Evolutionary conservation across 2,329 filamentous ascomycete genomes (phyloP).

Genomic region (Fusarium stilboides): DNA sequence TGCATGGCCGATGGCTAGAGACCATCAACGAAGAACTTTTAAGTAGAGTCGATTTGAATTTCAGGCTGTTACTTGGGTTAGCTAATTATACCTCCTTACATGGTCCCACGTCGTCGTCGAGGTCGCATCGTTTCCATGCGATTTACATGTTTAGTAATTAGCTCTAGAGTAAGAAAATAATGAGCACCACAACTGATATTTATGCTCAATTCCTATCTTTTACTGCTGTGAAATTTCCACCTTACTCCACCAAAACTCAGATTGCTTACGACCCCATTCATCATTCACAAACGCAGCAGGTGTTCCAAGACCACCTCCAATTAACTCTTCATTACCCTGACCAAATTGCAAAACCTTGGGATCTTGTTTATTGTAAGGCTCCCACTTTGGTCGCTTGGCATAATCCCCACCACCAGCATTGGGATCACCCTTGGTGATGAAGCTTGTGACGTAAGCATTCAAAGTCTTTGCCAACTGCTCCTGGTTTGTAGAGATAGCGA

Average conservation of each 20-base stretch:
- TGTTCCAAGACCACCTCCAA: conserved; percentile 58
- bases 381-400: conserved; percentile 54
- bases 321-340: conserved; percentile 62
- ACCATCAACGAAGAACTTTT: too few relatives aligned
- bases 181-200: neutral
- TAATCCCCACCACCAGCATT: conserved; percentile 53
- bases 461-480: conserved; percentile 59
- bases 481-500: conserved; percentile 57
- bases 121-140: too few relatives aligned
- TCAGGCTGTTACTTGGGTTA: too few relatives aligned
- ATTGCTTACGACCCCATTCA: conserved; percentile 60
- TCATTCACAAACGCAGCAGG: conserved; percentile 58
- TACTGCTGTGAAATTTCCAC: conserved; percentile 56
- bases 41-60: too few relatives aligned
- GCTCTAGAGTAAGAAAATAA: too few relatives aligned
- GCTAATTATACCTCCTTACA: too few relatives aligned
- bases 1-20: too few relatives aligned
- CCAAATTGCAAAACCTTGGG: conserved; percentile 61
- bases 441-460: conserved; percentile 65
- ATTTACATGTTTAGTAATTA: too few relatives aligned
- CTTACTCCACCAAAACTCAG: conserved; percentile 64
- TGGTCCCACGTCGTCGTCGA: too few relatives aligned
- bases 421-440: conserved; percentile 63
- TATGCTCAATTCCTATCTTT: too few relatives aligned
- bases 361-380: conserved; percentile 48